phyloP scores from a whole-genome alignment of 495 filamentous ascomycete genomes.

The Endocarpon pusillum region DNA sequence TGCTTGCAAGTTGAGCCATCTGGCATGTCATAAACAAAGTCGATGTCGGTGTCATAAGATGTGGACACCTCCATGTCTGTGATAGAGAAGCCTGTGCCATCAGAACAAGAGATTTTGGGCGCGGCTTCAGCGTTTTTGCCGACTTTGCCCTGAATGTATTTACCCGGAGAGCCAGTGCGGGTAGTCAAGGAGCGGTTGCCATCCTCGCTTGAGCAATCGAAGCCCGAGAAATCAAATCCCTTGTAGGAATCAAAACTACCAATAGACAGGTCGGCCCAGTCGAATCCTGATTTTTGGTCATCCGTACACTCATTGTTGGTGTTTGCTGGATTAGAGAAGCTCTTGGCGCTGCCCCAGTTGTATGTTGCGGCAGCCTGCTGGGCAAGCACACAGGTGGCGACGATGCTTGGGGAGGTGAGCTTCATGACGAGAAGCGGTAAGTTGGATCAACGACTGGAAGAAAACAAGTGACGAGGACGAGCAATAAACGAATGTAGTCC shows the following conservation, averaged over 20 bases:
- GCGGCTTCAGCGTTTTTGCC: constrained; percentile 21
- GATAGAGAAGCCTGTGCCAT: constrained; percentile 54
- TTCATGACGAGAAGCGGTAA: too few species aligned
- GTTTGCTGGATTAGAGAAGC: constrained; percentile 53
- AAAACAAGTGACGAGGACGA: too few species aligned
- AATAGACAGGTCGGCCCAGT: constrained; percentile 43
- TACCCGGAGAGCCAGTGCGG: constrained; percentile 21
- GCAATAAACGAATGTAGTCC: too few species aligned
- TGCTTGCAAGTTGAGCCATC: constrained; percentile 66
- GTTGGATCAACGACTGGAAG: too few species aligned
- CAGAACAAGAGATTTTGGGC: constrained; percentile 39
- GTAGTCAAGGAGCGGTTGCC: background rate
- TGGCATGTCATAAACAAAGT: constrained; percentile 72
- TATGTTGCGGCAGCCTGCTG: too few species aligned
- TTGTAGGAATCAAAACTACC: constrained; percentile 54
- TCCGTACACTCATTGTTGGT: constrained; percentile 60
- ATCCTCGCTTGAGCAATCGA: constrained; percentile 41
- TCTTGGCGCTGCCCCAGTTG: constrained; percentile 41
- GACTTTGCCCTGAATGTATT: constrained; percentile 40
- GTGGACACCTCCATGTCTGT: constrained; percentile 50
- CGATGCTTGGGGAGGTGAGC: too few species aligned
- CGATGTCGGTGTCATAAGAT: constrained; percentile 55
- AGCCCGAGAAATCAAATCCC: constrained; percentile 57
- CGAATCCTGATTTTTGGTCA: constrained; percentile 47
- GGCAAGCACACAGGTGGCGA: too few species aligned